Evolutionary conservation across 108 stramenopile genomes (phyloP).

Genomic region (Conticribra weissflogii): DNA sequence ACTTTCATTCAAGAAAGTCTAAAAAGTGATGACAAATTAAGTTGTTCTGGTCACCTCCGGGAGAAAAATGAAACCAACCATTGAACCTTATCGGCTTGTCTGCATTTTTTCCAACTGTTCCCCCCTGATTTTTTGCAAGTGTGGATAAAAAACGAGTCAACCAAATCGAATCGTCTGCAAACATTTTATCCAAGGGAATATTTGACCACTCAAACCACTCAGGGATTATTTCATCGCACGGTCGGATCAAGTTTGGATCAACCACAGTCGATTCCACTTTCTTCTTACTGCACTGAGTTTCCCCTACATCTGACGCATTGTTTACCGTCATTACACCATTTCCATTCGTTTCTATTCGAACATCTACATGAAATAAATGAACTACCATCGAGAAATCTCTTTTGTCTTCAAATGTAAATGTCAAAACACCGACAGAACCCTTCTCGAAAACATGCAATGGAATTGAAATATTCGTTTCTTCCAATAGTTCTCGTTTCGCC

Average conservation of each 20-base stretch:
- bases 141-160: constrained; percentile 5
- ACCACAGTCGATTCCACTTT: background rate
- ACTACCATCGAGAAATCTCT: constrained; percentile 7
- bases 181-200: constrained; percentile 16
- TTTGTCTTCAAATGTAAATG: constrained; percentile 18
- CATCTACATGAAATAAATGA: constrained; percentile 16
- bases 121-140: constrained; percentile 7
- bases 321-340: background rate
- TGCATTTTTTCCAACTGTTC: background rate
- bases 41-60: constrained; percentile 19
- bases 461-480: constrained; percentile 12
- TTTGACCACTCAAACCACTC: background rate
- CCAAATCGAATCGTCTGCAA: constrained; percentile 30
- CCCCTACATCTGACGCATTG: background rate
- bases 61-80: constrained; percentile 29
- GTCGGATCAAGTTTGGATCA: background rate
- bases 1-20: no score
- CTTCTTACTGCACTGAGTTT: background rate
- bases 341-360: background rate
- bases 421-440: constrained; percentile 11
- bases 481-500: constrained; percentile 17
- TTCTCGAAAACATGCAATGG: constrained; percentile 1
- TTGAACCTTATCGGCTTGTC: background rate
- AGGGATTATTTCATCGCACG: background rate
- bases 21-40: constrained; percentile 20